These are phyloP conservation scores for Penicillium goetzii DNA, from an alignment of 495 filamentous ascomycete species.

Conservation along the genomic window DNA sequence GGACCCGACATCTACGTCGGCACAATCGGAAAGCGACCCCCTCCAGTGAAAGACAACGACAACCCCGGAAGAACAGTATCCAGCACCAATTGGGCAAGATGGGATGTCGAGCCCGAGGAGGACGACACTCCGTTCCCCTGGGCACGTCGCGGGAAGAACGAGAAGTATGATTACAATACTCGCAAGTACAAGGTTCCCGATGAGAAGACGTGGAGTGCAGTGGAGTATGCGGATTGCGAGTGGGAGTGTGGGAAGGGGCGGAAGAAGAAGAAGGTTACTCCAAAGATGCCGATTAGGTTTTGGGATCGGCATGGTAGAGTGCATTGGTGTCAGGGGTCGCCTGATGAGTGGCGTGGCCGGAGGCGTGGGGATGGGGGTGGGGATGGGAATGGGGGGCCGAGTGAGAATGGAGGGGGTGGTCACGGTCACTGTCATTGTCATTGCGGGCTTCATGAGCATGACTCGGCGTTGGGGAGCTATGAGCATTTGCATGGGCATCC, in stretches of 20 bases:
- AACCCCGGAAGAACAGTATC: neutral
- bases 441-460: neutral
- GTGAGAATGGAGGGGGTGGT: neutral
- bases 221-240: slow-evolving; percentile 32
- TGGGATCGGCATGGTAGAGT: slow-evolving; percentile 36
- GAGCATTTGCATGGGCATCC: neutral
- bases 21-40: slow-evolving; percentile 13
- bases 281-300: slow-evolving; percentile 32
- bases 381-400: slow-evolving; percentile 20
- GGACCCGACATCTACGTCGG: slow-evolving; percentile 52
- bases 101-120: slow-evolving; percentile 20
- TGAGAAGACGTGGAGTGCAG: slow-evolving; percentile 34
- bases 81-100: slow-evolving; percentile 31
- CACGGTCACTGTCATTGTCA: neutral
- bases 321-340: slow-evolving; percentile 20
- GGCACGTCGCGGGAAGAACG: slow-evolving; percentile 15
- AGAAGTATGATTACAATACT: slow-evolving; percentile 38
- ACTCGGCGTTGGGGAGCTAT: slow-evolving; percentile 3
- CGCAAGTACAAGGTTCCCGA: slow-evolving; percentile 38
- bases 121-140: slow-evolving; percentile 22
- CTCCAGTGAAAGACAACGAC: neutral
- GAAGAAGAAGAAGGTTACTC: slow-evolving; percentile 17
- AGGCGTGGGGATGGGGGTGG: slow-evolving; percentile 35
- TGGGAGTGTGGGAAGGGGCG: slow-evolving; percentile 2
- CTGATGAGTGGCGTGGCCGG: slow-evolving; percentile 27